Base-by-base conservation (phyloP, 164 flowering plant genomes). In the Stephania yunnanensis region DNA sequence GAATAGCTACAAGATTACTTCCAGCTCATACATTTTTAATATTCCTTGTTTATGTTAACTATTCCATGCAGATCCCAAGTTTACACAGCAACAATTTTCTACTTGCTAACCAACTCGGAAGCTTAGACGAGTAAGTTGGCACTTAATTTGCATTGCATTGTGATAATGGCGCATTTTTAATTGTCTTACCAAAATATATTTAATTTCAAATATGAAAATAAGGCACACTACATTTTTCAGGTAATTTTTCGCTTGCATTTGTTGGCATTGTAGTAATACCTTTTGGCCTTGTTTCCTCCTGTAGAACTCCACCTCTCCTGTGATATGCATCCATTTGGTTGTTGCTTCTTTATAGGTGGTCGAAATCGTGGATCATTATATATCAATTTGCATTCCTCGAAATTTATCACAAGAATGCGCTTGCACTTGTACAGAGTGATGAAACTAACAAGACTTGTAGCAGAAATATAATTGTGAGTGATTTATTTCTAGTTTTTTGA, bases 71-170 rank as follows among this genome's bases (percentile, higher is more conserved):
- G 98, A 91, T 88, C 90, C 97, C 15, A 90, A 81, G 83, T 94
- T 94, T 77, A 86, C 95, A 2, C 98, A 94, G 73, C 98, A 94
- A 85, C 97, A 92, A 76, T 97, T 94, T 82, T 93, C 96, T 20
- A 97, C 97, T 64, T 94, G 94, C 85, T 91, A 94, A 72, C 97
- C 97, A 30, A 91, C 92, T 81, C 80, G 92, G 61, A 92, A 97
- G 50, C 97, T 97, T 13, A 87, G 88, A 86, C 86, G 89, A 95
- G 98, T 94, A 84, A 68, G 75, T 25, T 73, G 70, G 12, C 25
- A 11, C 46, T 46, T 30, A 61, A 61, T 19, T 44, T 73, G 50
- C 7, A 30, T 25, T 13, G 5, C 46, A 71, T 1, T 10, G 64
- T 55, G 36, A 8, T 8, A 22, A 30, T 70, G 77, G 30, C 70